Conservation (phyloP, 2,329 filamentous ascomycete genomes). For the Arthrobotrys iridis region DNA sequence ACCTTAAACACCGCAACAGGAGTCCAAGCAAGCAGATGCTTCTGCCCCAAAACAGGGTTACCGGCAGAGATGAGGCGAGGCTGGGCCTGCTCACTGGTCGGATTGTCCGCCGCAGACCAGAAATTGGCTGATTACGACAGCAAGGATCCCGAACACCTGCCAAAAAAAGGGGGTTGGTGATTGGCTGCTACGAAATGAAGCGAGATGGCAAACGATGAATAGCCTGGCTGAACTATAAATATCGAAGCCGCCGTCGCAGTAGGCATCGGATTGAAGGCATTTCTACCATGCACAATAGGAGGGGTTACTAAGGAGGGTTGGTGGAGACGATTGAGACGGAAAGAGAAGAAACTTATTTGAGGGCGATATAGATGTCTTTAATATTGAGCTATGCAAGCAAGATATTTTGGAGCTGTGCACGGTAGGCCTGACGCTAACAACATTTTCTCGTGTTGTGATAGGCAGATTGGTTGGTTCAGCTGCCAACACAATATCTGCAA, state of each 20-base stretch:
- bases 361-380: neutral
- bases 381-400: neutral
- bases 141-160: conserved; percentile 50
- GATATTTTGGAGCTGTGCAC: neutral
- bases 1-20: conserved; percentile 31
- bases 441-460: neutral
- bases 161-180: conserved; percentile 53
- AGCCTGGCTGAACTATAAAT: conserved; percentile 41
- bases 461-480: conserved; percentile 12
- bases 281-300: neutral
- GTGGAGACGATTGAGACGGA: neutral
- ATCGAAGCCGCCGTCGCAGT: conserved; percentile 10
- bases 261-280: neutral
- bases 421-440: conserved; percentile 5
- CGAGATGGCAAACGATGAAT: conserved; percentile 26
- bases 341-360: neutral
- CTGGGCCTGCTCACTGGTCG: conserved; percentile 48
- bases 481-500: conserved; percentile 50
- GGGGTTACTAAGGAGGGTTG: neutral
- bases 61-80: conserved; percentile 49
- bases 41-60: conserved; percentile 45
- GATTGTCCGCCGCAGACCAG: conserved; percentile 26
- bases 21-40: conserved; percentile 16
- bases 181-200: conserved; percentile 32
- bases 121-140: conserved; percentile 53